Conservation (phyloP, 495 filamentous ascomycete genomes). For the Xylaria bambusicola region DNA sequence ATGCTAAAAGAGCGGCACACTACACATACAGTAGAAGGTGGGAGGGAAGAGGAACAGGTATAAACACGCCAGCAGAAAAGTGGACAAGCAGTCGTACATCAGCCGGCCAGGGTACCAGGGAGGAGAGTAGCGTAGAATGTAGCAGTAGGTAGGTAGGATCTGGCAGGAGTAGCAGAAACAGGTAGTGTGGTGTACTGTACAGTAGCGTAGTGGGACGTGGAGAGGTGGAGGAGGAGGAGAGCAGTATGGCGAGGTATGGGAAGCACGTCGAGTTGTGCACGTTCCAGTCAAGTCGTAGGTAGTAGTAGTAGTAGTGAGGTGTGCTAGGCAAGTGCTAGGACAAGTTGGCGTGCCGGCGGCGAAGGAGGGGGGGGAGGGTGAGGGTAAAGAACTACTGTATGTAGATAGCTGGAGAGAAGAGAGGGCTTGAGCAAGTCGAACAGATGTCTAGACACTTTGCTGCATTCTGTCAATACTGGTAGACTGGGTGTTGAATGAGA, state of each 20-base stretch:
- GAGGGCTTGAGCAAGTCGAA: no score
- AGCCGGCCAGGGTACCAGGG: constrained; percentile 2
- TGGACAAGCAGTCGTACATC: constrained; percentile 8
- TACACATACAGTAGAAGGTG: constrained; percentile 5
- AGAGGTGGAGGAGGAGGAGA: constrained; percentile 12
- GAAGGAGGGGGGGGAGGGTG: no score
- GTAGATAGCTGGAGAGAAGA: no score
- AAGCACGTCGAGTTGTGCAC: not conserved
- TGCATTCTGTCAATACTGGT: no score
- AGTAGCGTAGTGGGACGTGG: constrained; percentile 5
- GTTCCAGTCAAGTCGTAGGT: not conserved
- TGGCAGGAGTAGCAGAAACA: not conserved
- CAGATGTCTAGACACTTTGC: no score
- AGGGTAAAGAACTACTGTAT: no score
- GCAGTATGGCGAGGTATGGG: not conserved
- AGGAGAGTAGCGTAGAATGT: no score
- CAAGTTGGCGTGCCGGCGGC: no score
- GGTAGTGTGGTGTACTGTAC: not conserved
- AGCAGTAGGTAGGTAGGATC: no score
- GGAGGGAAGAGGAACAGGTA: constrained; percentile 11
- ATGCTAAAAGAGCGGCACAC: constrained; percentile 9
- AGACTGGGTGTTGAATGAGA: no score
- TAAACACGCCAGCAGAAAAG: constrained; percentile 7
- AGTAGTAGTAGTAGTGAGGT: no score
- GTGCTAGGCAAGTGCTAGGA: no score